These are phyloP conservation scores for Neltuma alba DNA, from an alignment of 306 rosid genomes.

Conservation along the genomic window DNA sequence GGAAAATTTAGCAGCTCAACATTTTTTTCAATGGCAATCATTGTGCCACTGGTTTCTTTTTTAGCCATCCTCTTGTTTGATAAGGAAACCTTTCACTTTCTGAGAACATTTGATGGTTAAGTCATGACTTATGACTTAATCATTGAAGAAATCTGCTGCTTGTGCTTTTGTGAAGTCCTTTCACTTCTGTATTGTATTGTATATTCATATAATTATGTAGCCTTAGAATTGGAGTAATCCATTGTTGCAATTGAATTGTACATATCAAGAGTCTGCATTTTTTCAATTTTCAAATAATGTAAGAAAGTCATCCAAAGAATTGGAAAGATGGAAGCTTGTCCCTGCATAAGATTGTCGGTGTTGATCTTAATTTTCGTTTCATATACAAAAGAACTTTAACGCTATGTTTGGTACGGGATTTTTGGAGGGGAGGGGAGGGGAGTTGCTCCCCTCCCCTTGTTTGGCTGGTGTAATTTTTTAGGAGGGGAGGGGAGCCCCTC, in stretches of 20 bases:
- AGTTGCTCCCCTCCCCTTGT: no score
- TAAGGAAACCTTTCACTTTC: constrained; percentile 37
- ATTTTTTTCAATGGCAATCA: constrained; percentile 40
- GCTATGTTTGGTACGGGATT: no score
- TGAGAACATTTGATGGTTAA: constrained; percentile 42
- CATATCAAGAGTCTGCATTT: constrained; percentile 32
- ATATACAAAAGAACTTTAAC: no score
- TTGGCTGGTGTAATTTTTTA: no score
- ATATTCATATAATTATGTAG: constrained; percentile 33
- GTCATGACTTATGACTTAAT: constrained; percentile 12
- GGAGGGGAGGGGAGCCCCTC: no score
- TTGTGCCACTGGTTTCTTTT: constrained; percentile 46
- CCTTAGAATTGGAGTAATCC: constrained; percentile 27
- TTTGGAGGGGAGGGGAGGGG: no score
- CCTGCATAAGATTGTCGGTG: not conserved
- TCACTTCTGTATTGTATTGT: constrained; percentile 20
- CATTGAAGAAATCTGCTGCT: constrained; percentile 30
- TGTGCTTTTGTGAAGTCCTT: constrained; percentile 32
- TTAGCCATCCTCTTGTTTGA: constrained; percentile 45
- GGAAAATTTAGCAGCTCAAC: constrained; percentile 41
- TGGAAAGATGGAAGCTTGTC: not conserved
- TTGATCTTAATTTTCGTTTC: not conserved
- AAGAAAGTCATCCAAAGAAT: not conserved
- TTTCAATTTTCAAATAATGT: constrained; percentile 7
- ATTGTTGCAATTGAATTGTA: constrained; percentile 25